Evolutionary conservation across 257 asterid genomes (phyloP), one percentile per base, ranked within the genome.

Genomic region (Leptodermis oblonga): DNA sequence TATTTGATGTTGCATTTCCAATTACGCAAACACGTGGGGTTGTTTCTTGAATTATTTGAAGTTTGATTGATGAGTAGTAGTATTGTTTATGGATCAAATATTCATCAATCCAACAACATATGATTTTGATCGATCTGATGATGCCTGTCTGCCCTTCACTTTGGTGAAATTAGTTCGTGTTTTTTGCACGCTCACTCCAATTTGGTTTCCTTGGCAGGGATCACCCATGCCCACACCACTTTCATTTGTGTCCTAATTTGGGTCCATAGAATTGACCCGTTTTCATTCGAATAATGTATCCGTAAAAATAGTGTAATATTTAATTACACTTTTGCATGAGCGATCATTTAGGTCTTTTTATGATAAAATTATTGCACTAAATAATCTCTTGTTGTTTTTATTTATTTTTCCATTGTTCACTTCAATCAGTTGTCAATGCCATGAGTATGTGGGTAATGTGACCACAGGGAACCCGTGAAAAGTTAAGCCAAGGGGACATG

Each of bases 11-110:
- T 83, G 68, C 23, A 68, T 61, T 41, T 69, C 72, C 73, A 69
- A 28, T 12, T 70, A 9, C 26, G 74, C 83, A 49, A 78, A 79
- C 87, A 76, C 84, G 85, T 77, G 80, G 69, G 81, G 69, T 79
- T 30, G 64, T 82, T 81, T 81, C 86, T 82, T 85, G 10, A 71
- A 69, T 75, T 76, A 31, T 73, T 74, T 26, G 34, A 83, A 76
- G 65, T 39, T 65, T n/a, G 49, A 43, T 70, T 58, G 30, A 43
- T 39, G 9, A 39, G n/a, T n/a, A n/a, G n/a, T n/a, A n/a, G n/a
- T n/a, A n/a, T n/a, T n/a, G n/a, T n/a, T 39, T 39, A 39, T 39
- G 43, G 43, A 10, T 39, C 4, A 39, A 4, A 10, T 39, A 10
- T 4, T 14, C n/a, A 3, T 13, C 53, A 48, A 48, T 48, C 20